Evolutionary conservation across 2,329 filamentous ascomycete species (phyloP), one percentile per base, ranked within the genome.

Genomic region (Phaeosphaeria sp.): DNA sequence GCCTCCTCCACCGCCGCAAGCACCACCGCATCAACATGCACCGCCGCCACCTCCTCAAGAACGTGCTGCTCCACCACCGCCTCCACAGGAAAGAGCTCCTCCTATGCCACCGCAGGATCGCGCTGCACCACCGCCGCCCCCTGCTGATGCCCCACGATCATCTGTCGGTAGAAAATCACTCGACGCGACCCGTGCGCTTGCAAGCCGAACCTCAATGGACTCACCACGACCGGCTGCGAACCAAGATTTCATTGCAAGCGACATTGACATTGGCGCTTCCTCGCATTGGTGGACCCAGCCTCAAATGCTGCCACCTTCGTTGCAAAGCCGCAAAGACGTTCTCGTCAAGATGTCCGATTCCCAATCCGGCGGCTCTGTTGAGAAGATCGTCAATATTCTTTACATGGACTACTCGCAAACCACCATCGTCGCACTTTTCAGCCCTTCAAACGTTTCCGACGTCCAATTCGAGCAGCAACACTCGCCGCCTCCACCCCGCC

Each of bases 351-450:
- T 89, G 21, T 91, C 96, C 63, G 92, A 97, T 73, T 87, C 89
- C 1, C 86, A 89, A 15, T 89, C 89, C 25, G 88, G 91, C 24
- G 89, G 89, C 74, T 87, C 87, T 0, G 81, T 96, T 20, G 91
- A 89, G 6, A 93, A 93, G 64, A 88, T 93, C 58, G 84, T 97
- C 43, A 95, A 90, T 67, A 82, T 98, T n/a, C 80, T 99, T 8
- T 99, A 92, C 80, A 89, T 93, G 70, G 95, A 99, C 79, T 99
- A 99, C 77, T 97, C 93, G 18, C 95, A 98, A 75, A 98, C 94
- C 0, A 84, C 96, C 63, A 86, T 99, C 69, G 92, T 89, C 0
- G 91, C 89, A 18, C 88, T 85, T 50, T 98, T 90, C 75, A 91
- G 97, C 74, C 82, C 89, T 1, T 86, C 88, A 52, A 88, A 96